Conservation (phyloP, 345 rosid species). For the Populus pruinosa region DNA sequence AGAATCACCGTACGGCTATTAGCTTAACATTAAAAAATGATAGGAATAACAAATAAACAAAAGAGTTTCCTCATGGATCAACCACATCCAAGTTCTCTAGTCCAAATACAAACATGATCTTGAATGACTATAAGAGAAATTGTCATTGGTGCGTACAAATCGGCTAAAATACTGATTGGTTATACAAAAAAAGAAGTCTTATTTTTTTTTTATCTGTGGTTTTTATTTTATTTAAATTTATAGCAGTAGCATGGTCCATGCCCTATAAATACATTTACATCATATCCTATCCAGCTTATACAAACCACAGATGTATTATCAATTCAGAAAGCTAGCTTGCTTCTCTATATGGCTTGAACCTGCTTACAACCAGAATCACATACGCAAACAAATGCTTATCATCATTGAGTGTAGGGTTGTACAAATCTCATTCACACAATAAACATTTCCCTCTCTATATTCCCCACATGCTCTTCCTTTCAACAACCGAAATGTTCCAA, state of each 20-base stretch:
- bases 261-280: neutral
- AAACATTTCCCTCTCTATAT: conserved; percentile 19
- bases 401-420: conserved; percentile 4
- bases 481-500: neutral
- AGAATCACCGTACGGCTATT: neutral
- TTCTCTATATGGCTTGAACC: neutral
- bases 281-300: conserved; percentile 23
- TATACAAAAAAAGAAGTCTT: neutral
- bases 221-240: neutral
- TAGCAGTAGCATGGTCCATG: conserved; percentile 12
- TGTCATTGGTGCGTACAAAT: neutral
- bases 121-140: neutral
- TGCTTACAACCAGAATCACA: conserved; percentile 5
- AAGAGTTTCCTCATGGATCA: neutral
- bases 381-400: conserved; percentile 15
- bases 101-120: neutral
- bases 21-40: neutral
- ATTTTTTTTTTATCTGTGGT: neutral
- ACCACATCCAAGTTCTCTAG: neutral
- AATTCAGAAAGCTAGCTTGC: neutral
- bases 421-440: conserved; percentile 25
- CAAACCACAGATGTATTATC: conserved; percentile 40
- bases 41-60: neutral
- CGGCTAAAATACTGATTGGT: neutral
- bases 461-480: neutral